Evolutionary conservation across 2,329 filamentous ascomycete genomes (phyloP).

Genomic region (Ascochyta koolunga): DNA sequence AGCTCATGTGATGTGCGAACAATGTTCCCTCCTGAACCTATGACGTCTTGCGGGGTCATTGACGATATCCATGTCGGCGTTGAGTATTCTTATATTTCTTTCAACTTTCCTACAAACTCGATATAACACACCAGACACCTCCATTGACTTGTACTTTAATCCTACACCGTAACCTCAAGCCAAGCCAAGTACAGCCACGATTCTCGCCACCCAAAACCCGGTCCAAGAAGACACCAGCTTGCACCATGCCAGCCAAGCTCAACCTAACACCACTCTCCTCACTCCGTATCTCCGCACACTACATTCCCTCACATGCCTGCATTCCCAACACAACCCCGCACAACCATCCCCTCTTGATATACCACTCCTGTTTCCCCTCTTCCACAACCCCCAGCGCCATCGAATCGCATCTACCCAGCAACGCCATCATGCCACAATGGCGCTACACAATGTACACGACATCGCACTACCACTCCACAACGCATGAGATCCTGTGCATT

Average conservation of each 20-base stretch:
- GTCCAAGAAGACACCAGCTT: background rate
- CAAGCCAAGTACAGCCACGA: too few species aligned
- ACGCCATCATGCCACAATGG: slow-evolving; percentile 67
- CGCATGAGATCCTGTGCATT: slow-evolving; percentile 70
- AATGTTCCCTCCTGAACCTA: background rate
- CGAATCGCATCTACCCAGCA: slow-evolving; percentile 60
- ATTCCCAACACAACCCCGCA: slow-evolving; percentile 71
- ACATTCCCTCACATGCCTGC: slow-evolving; percentile 62
- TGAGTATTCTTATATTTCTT: background rate
- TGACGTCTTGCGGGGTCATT: slow-evolving; percentile 22
- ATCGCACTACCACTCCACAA: slow-evolving; percentile 71
- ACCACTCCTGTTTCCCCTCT: slow-evolving; percentile 63
- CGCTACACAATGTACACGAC: slow-evolving; percentile 71
- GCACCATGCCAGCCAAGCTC: slow-evolving; percentile 23
- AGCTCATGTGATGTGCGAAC: too few species aligned
- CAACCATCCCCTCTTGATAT: slow-evolving; percentile 68
- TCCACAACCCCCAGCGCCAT: slow-evolving; percentile 56
- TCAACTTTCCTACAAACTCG: background rate
- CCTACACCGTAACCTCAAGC: too few species aligned
- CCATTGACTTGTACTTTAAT: too few species aligned
- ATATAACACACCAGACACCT: too few species aligned
- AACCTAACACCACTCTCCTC: slow-evolving; percentile 54
- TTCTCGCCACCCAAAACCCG: background rate
- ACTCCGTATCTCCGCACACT: slow-evolving; percentile 63
- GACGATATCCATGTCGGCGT: background rate